Percentiles rank a stretch among this genome's conserved stretches.
phyloP scores from a whole-genome alignment of 805 yeast species.

The Candida quercuum region DNA sequence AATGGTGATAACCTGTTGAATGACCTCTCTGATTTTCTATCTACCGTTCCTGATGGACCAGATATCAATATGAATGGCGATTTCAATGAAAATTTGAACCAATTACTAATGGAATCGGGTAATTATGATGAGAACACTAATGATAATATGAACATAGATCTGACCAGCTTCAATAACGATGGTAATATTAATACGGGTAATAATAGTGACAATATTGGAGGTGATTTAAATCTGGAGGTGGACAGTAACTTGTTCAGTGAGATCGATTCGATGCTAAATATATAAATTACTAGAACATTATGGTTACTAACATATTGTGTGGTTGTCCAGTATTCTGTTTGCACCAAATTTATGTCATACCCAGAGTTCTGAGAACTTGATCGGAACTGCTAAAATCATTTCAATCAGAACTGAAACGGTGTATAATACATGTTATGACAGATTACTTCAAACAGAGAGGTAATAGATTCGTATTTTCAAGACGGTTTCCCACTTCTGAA shows the following conservation, averaged over 20 bases:
- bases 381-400: too few relatives aligned
- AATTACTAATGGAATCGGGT: conserved; percentile 17
- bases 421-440: too few relatives aligned
- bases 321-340: too few relatives aligned
- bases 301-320: too few relatives aligned
- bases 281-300: too few relatives aligned
- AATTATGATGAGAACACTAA: conserved; percentile 3
- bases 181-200: conserved; percentile 4
- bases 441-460: too few relatives aligned
- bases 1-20: conserved; percentile 17
- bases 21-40: conserved; percentile 23
- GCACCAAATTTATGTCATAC: too few relatives aligned
- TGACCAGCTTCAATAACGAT: conserved; percentile 1
- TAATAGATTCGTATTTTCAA: too few relatives aligned
- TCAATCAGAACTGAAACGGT: too few relatives aligned
- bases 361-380: too few relatives aligned
- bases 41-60: conserved; percentile 26
- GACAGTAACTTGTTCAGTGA: conserved; percentile 20
- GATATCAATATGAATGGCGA: conserved; percentile 23
- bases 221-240: conserved; percentile 6
- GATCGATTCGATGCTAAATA: conserved; percentile 21
- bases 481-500: too few relatives aligned
- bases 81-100: conserved; percentile 18
- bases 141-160: conserved; percentile 5
- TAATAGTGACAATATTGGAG: conserved; percentile 1